Conservation (phyloP, 2,329 filamentous ascomycete species). For the Shiraia bambusicola region DNA sequence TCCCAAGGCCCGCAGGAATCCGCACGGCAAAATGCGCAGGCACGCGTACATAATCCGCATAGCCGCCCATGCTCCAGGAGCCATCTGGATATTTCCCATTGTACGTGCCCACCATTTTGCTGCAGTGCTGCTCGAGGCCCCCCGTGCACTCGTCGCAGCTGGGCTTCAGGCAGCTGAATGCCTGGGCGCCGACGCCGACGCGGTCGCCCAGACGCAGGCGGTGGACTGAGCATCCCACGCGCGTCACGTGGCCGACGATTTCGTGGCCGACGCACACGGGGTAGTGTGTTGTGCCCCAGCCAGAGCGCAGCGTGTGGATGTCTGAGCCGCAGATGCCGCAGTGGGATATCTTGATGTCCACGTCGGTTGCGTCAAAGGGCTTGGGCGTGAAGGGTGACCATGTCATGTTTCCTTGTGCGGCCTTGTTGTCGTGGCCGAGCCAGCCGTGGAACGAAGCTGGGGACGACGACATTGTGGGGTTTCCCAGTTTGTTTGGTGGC, state of each 20-base stretch:
- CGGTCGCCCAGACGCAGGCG: conserved; percentile 62
- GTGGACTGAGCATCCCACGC: conserved; percentile 40
- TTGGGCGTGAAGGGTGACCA: conserved; percentile 54
- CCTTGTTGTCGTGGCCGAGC: conserved; percentile 54
- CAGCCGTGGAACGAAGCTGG: conserved; percentile 57
- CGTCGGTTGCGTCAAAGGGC: conserved; percentile 37
- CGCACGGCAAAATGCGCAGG: conserved; percentile 61
- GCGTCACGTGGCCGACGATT: conserved; percentile 44
- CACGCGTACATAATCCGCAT: conserved; percentile 57
- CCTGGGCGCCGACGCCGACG: conserved; percentile 55
- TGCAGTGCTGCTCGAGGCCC: conserved; percentile 49
- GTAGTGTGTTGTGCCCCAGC: conserved; percentile 50
- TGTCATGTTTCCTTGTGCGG: conserved; percentile 56
- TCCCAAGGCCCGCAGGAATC: conserved; percentile 55
- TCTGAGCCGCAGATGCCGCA: conserved; percentile 43
- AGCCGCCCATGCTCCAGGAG: conserved; percentile 66
- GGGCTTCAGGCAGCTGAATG: conserved; percentile 49
- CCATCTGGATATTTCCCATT: conserved; percentile 58
- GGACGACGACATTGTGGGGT: conserved; percentile 25
- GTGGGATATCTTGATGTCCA: conserved; percentile 39
- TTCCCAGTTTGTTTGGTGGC: no score
- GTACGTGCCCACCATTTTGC: conserved; percentile 59
- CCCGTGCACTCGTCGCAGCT: conserved; percentile 57
- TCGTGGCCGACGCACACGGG: conserved; percentile 48
- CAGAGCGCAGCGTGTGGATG: conserved; percentile 44